Evolutionary conservation across 202 grass and related monocot genomes (phyloP).

Genomic region (Digitaria exilis): DNA sequence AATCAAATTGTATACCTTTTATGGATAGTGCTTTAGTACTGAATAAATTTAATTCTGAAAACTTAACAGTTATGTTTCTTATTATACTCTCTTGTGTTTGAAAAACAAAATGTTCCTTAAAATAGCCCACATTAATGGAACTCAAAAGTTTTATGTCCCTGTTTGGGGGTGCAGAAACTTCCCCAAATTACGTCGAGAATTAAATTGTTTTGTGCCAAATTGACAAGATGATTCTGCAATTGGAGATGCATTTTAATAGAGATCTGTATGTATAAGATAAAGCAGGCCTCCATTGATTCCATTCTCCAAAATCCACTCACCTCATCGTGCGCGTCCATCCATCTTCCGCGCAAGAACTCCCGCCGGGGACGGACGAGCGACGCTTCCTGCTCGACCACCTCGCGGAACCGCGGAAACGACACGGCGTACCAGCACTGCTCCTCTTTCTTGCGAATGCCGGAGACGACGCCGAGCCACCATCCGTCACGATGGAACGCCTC

Average conservation of each 20-base stretch:
- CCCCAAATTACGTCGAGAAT: background rate
- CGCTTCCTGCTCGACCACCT: conserved; percentile 27
- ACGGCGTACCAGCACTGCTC: conserved; percentile 31
- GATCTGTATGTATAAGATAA: background rate
- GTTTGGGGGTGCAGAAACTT: background rate
- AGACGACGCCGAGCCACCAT: conserved; percentile 73
- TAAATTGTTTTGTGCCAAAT: background rate
- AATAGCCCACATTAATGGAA: background rate
- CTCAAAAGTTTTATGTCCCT: background rate
- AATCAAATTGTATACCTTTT: background rate
- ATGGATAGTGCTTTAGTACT: background rate
- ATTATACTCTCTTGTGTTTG: too few relatives aligned
- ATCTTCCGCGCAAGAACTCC: conserved; percentile 38
- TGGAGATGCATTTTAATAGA: conserved; percentile 3
- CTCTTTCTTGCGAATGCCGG: background rate
- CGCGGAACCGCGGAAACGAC: conserved; percentile 41
- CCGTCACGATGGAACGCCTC: conserved; percentile 60
- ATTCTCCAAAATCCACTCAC: background rate
- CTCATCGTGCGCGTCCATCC: conserved; percentile 37
- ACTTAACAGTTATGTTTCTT: background rate
- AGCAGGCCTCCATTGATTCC: background rate
- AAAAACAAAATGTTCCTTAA: background rate
- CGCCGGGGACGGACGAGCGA: conserved; percentile 43
- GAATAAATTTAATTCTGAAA: background rate
- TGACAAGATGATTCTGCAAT: background rate